phyloP scores from a whole-genome alignment of 177 flowering plant species.

The Vitis hybrid region DNA sequence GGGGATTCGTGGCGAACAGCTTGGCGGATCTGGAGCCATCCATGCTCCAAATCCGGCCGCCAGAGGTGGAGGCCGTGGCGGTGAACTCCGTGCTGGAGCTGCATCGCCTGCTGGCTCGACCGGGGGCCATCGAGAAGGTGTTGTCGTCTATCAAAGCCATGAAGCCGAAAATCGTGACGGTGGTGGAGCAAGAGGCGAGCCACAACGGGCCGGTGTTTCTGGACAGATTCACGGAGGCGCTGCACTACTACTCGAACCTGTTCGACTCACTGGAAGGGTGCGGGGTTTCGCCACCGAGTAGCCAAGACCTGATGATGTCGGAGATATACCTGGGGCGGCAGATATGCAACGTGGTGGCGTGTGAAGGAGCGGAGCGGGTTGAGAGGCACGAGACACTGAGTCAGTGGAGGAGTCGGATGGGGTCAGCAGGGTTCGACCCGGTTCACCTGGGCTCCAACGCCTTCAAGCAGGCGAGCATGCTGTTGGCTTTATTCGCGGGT shows the following conservation, averaged over 20 bases:
- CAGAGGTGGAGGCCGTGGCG: conserved; percentile 38
- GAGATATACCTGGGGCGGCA: conserved; percentile 41
- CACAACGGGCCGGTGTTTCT: conserved; percentile 39
- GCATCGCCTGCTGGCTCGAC: conserved; percentile 31
- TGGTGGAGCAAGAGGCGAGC: conserved; percentile 41
- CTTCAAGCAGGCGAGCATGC: conserved; percentile 42
- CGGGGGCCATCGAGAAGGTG: conserved; percentile 36
- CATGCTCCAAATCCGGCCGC: conserved; percentile 30
- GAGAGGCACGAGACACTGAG: conserved; percentile 43
- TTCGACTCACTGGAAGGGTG: conserved; percentile 42
- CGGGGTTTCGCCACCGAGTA: conserved; percentile 21
- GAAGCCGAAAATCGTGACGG: conserved; percentile 32
- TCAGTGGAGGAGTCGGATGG: conserved; percentile 36
- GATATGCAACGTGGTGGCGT: conserved; percentile 44
- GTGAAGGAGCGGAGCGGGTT: conserved; percentile 36
- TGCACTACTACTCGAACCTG: conserved; percentile 41
- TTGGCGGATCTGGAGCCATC: conserved; percentile 45
- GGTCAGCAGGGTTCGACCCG: conserved; percentile 32
- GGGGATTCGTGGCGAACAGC: conserved; percentile 31
- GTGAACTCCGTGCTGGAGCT: conserved; percentile 53
- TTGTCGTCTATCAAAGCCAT: conserved; percentile 25
- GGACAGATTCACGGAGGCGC: conserved; percentile 42
- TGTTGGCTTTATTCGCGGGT: conserved; percentile 37
- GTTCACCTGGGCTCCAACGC: conserved; percentile 46
- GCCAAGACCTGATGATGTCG: conserved; percentile 36